Conservation (phyloP, 2,329 filamentous ascomycete species). For the Aspergillus melleus region DNA sequence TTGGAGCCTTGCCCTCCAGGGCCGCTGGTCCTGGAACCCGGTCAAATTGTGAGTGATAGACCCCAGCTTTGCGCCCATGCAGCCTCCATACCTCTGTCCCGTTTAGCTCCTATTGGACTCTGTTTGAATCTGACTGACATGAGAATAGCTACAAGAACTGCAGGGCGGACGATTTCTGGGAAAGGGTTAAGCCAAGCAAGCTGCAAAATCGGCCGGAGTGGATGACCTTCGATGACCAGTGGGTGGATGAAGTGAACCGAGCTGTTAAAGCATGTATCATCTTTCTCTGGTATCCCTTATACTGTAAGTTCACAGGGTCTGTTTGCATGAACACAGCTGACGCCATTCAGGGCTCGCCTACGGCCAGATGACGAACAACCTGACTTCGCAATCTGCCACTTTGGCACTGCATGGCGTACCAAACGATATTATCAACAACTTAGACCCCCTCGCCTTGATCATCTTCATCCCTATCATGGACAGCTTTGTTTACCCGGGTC, state of each 20-base stretch:
- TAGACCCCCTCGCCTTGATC: slow-evolving; percentile 54
- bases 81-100: too few relatives aligned
- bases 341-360: slow-evolving; percentile 44
- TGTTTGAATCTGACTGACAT: not conserved
- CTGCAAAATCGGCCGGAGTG: slow-evolving; percentile 20
- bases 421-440: slow-evolving; percentile 56
- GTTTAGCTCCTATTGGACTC: not conserved
- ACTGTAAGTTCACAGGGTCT: slow-evolving; percentile 29
- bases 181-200: slow-evolving; percentile 23
- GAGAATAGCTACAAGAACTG: slow-evolving; percentile 21
- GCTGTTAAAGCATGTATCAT: slow-evolving; percentile 68
- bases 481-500: slow-evolving; percentile 51
- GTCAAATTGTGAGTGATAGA: slow-evolving; percentile 34
- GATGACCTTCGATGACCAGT: slow-evolving; percentile 78
- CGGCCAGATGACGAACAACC: slow-evolving; percentile 55
- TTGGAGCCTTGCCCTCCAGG: slow-evolving; percentile 61
- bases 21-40: slow-evolving; percentile 62
- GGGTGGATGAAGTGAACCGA: slow-evolving; percentile 74
- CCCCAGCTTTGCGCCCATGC: too few relatives aligned
- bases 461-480: slow-evolving; percentile 57
- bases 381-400: slow-evolving; percentile 56
- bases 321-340: slow-evolving; percentile 9
- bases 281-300: slow-evolving; percentile 58
- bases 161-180: slow-evolving; percentile 21
- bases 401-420: slow-evolving; percentile 54